Base-by-base conservation (phyloP, 495 filamentous ascomycete species). In the Neurospora pannonica region DNA sequence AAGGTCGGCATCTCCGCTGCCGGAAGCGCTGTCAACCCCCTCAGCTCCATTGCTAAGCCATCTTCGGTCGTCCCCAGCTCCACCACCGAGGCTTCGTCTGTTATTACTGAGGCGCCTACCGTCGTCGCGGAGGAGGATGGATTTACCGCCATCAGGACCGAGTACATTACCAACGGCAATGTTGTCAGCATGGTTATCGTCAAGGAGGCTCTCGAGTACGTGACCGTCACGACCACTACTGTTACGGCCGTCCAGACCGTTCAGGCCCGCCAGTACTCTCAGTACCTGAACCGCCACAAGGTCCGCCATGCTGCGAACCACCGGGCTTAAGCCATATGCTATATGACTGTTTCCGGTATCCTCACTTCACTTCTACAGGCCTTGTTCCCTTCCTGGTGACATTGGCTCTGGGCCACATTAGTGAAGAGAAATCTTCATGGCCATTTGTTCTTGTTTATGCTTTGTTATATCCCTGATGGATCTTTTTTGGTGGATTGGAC, bases 181-280 rank as follows among this genome's bases (percentile, higher is more conserved):
- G 74, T 82, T 24, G 82, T 87, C 19, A 80, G 81, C 73, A 81
- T 84, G 78, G 78, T 87, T 24, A 76, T 87, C 15, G 81, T 84
- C 79, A 82, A 84, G 72, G 82, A 86, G 78, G 83, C 82, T 28
- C 76, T 85, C 10, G 81, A 83, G 67, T 85, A 83, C 36, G 82
- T 86, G 42, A 84, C 81, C 4, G 74, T 82, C 40, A 77, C 78
- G 0, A 76, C 76, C 39, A 73, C 72, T 31, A 76, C 74, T 37
- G 74, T 69, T 46, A 75, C 74, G 9, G 73, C 80, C 8, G 75
- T 71, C 21, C 70, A 38, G 5, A 71, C 36, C 17, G 69, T 76
- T 42, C 78, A 81, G 72, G 77, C 76, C 11, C 77, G 79, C n/a
- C 76, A 77, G 4, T 75, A 75, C 69, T 28, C 73, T 11, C 60